Evolutionary conservation across 2,329 filamentous ascomycete species (phyloP), one percentile per base, ranked within the genome.

Genomic region (Colletotrichum gloeosporioides): DNA sequence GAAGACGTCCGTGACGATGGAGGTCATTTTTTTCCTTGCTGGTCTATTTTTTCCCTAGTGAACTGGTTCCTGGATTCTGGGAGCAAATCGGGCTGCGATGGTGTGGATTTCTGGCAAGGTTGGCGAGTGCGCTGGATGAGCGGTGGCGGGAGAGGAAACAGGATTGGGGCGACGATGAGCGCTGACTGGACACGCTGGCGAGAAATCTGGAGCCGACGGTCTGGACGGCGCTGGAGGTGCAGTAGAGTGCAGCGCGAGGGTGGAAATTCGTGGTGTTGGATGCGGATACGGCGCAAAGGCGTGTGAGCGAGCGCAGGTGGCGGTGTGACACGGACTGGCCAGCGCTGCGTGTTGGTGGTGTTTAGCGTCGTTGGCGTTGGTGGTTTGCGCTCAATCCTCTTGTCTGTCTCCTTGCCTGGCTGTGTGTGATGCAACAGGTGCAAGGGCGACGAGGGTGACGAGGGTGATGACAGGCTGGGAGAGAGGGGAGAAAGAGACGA

Each of bases 1-100:
- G 12, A 77, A 18, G 39, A 77, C 63, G 61, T 62, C 31, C 9
- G 53, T 34, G 22, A 77, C 29, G 39, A 77, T 69, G 65, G 66
- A 39, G 22, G 53, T 25, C 75, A 77, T 77, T 22, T 34, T 67
- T 49, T 49, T 13, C 44, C 69, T n/a, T 2, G 44, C n/a, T 22
- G 44, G 44, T 13, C n/a, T 49, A 49, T n/a, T 22, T 49, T n/a
- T 39, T 18, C 36, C 36, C 16, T 39, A 39, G 36, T 39, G 36
- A 39, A 39, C 39, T 25, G n/a, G 36, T 39, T 62, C 22, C 57
- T 61, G 27, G 57, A 61, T 61, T 29, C 57, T 61, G 57, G 27
- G 59, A 31, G 59, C n/a, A 32, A n/a, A 32, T 62, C 59, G 22
- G 53, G 44, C 55, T 27, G 67, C 67, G 67, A 34, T 61, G n/a